phyloP scores from a whole-genome alignment of 2,329 filamentous ascomycete genomes.

The Paecilomyces variotii region DNA sequence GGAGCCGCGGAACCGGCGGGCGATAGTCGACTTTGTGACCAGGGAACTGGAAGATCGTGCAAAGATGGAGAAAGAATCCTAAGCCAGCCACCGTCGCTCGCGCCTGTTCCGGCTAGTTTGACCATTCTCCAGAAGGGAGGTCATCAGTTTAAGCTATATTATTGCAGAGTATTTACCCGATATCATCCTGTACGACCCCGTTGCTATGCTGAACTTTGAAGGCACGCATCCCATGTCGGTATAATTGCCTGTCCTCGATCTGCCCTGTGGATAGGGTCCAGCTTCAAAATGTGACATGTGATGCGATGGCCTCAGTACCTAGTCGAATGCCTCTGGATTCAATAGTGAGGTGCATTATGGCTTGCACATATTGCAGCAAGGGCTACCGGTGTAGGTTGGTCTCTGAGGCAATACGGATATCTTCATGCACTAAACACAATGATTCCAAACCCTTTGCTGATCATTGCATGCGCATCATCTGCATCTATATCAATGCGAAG shows the following conservation, averaged over 20 bases:
- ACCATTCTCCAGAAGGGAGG: not conserved
- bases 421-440: not conserved
- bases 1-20: not conserved
- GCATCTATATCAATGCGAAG: not conserved
- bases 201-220: not conserved
- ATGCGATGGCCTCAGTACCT: not conserved
- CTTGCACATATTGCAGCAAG: not conserved
- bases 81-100: too few species aligned
- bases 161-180: not conserved
- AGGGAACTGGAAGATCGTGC: not conserved
- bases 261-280: not conserved
- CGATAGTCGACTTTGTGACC: not conserved
- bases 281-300: not conserved
- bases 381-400: not conserved
- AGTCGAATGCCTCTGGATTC: not conserved
- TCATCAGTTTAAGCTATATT: not conserved
- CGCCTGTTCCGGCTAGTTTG: not conserved
- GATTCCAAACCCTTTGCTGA: not conserved
- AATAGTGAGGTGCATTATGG: not conserved
- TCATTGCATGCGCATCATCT: not conserved
- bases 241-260: not conserved
- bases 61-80: not conserved
- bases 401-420: not conserved
- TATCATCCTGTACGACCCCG: not conserved
- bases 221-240: not conserved